Conservation (phyloP, 2,329 filamentous ascomycete species). For the Macrophomina pseudophaseolina region DNA sequence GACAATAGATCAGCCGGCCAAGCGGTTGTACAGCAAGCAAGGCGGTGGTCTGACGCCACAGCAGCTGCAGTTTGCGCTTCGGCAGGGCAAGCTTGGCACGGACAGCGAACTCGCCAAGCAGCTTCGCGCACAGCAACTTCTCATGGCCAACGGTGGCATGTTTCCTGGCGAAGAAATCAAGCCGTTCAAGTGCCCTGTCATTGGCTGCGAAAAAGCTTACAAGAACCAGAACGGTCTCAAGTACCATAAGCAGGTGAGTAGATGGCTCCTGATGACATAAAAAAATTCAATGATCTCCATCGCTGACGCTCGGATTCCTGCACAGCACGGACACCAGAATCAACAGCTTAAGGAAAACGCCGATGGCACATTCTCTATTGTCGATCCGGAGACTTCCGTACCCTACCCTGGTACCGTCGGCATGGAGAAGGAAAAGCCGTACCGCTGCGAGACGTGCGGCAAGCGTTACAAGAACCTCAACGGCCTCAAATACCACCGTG, state of each 20-base stretch:
- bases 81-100: conserved; percentile 74
- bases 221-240: conserved; percentile 99
- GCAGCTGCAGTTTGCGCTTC: conserved; percentile 75
- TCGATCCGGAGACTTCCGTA: conserved; percentile 91
- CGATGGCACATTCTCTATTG: conserved; percentile 96
- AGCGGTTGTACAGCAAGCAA: conserved; percentile 83
- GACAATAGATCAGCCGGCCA: conserved; percentile 89
- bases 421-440: conserved; percentile 99
- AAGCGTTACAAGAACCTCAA: conserved; percentile 99
- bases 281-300: conserved; percentile 21
- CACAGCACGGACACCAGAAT: conserved; percentile 86
- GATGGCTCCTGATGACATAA: conserved; percentile 24
- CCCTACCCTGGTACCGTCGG: conserved; percentile 95
- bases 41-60: conserved; percentile 73
- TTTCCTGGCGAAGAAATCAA: conserved; percentile 81
- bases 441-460: conserved; percentile 94
- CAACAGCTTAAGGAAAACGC: conserved; percentile 96
- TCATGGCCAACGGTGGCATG: conserved; percentile 55
- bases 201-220: conserved; percentile 98
- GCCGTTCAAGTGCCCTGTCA: conserved; percentile 96
- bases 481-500: conserved; percentile 85
- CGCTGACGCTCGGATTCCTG: conserved; percentile 19
- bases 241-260: conserved; percentile 73
- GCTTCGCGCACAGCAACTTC: conserved; percentile 64
- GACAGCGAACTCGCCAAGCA: conserved; percentile 76